Conservation (phyloP, 345 rosid species). For the Adansonia digitata region DNA sequence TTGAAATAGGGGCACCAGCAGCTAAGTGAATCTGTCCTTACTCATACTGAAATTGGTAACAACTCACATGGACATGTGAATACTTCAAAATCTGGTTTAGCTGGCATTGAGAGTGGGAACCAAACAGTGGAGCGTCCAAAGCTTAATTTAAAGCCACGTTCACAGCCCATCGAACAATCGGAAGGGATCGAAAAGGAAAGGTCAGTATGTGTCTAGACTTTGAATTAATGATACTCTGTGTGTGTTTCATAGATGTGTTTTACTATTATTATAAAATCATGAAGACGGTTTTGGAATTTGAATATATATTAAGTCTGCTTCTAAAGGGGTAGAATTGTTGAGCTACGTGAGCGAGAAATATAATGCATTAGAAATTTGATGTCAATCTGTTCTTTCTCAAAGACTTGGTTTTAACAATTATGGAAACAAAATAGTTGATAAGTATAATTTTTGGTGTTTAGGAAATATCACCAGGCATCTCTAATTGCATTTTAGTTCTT, state of each 20-base stretch:
- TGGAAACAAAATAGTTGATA: too few relatives aligned
- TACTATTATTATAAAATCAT: background rate
- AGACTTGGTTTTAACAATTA: background rate
- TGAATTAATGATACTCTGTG: background rate
- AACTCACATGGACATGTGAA: conserved; percentile 26
- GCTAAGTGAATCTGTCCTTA: conserved; percentile 24
- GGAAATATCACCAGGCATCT: background rate
- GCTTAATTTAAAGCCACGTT: conserved; percentile 54
- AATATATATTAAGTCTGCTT: background rate
- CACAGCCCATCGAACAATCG: conserved; percentile 47
- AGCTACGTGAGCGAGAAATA: background rate
- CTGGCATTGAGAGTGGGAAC: conserved; percentile 41
- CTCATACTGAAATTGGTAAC: conserved; percentile 25
- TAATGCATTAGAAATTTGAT: background rate
- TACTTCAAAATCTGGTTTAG: conserved; percentile 32
- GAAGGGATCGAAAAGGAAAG: conserved; percentile 55
- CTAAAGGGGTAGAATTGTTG: background rate
- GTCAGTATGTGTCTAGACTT: conserved; percentile 27
- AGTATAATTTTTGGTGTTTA: too few relatives aligned
- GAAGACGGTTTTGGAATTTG: background rate
- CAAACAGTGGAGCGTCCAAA: conserved; percentile 57
- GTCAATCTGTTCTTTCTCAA: background rate
- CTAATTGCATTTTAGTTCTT: background rate
- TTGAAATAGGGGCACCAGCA: conserved; percentile 33
- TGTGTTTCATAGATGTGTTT: background rate